Base-by-base conservation (phyloP, 129 eudicot genomes). In the Chrysanthemum seticuspe region DNA sequence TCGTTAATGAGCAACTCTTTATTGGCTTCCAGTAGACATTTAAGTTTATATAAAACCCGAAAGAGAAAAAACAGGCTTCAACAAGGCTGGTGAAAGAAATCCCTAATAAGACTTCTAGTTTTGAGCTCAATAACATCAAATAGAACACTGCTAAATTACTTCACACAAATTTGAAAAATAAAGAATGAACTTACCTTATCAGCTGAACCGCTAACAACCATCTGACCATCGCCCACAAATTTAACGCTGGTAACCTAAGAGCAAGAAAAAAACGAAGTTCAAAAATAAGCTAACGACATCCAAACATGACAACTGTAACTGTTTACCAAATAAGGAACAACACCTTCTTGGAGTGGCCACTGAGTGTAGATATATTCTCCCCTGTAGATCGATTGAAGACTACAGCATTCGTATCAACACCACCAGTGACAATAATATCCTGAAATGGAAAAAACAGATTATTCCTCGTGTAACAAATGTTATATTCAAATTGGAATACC, bases 341-440 rank as follows among this genome's bases (percentile, higher is more conserved):
- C 12, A 94, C 98, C 98, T 88, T 94, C 88, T 94, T 94, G 58
- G 98, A 94, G 74, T 94, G 98, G 49, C 98, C 98, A 78, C 93
- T 94, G 54, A 94, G 97, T 27, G 93, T 94, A 27, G 98, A 88
- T 83, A 88, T 59, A 65, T 86, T 89, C 85, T 90, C 86, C 73
- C 96, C 97, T 65, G 96, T 80, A 36, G 96, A 71, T 71, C 88
- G 87, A 80, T 94, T 85, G 53, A 94, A 94, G 80, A 94, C 86
- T 70, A 94, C 87, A 64, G 89, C 90, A 84, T 90, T 94, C 13
- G 91, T 72, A 78, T 94, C 98, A 65, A 77, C 81, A 47, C 98
- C 98, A 65, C 91, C 97, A 61, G 98, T 90, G 27, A 85, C 98
- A 86, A 94, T 88, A 50, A 90, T 59, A 82, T 94, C 98, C 98